These are phyloP conservation scores for Amylocarpus encephaloides DNA, from an alignment of 2,329 filamentous ascomycete species.

Conservation along the genomic window DNA sequence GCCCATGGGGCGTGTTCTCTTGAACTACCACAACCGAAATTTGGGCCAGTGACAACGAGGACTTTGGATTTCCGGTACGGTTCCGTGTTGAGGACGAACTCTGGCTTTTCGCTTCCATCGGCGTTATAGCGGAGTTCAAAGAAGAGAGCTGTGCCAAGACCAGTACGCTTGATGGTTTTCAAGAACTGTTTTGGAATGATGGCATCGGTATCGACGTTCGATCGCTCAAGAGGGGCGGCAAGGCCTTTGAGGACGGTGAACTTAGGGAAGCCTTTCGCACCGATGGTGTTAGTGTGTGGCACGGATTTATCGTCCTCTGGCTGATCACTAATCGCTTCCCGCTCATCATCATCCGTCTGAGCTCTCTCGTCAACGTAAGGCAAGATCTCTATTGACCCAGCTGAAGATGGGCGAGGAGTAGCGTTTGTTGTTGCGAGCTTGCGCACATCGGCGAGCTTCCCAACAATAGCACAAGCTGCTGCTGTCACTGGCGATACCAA, in stretches of 20 bases:
- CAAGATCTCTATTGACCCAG: conserved; percentile 31
- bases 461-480: conserved; percentile 80
- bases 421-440: conserved; percentile 60
- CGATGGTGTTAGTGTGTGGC: conserved; percentile 58
- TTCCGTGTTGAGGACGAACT: conserved; percentile 86
- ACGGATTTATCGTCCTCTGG: conserved; percentile 52
- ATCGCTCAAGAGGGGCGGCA: conserved; percentile 77
- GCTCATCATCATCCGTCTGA: conserved; percentile 44
- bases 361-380: conserved; percentile 48
- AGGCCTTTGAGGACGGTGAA: conserved; percentile 81
- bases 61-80: conserved; percentile 82
- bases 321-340: conserved; percentile 48
- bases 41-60: conserved; percentile 81
- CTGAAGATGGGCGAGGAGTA: conserved; percentile 21
- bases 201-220: conserved; percentile 97
- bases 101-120: conserved; percentile 66
- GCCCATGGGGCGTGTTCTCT: conserved; percentile 98
- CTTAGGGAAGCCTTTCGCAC: conserved; percentile 65
- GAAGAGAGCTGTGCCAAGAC: conserved; percentile 84
- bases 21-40: conserved; percentile 91
- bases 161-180: conserved; percentile 97
- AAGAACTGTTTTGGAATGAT: conserved; percentile 99
- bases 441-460: conserved; percentile 87
- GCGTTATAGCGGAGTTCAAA: conserved; percentile 72
- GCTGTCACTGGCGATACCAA: conserved; percentile 98